Conservation (phyloP, 441 rosid genomes). For the Metrosideros polymorpha region DNA sequence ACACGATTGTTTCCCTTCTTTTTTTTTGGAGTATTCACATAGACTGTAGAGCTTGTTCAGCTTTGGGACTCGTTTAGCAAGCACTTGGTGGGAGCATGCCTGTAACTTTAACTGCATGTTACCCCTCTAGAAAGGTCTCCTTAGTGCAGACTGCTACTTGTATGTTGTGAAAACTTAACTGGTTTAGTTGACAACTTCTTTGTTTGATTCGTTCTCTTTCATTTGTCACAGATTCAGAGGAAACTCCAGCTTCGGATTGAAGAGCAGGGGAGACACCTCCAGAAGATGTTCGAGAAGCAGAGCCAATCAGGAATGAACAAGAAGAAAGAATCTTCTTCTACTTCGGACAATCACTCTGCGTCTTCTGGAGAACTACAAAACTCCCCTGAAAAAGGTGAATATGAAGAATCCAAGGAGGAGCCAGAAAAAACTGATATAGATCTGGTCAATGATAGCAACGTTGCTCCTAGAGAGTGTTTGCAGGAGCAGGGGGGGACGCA, state of each 20-base stretch:
- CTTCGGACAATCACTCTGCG: conserved; percentile 22
- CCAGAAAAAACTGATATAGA: not conserved
- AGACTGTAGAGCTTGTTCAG: not conserved
- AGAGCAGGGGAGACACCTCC: conserved; percentile 92
- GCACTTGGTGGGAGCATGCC: not conserved
- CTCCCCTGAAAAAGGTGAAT: conserved; percentile 17
- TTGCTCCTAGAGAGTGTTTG: conserved; percentile 16
- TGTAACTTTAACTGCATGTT: not conserved
- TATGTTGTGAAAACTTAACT: not conserved
- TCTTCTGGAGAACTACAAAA: conserved; percentile 20
- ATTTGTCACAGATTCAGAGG: conserved; percentile 65
- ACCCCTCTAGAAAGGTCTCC: not conserved
- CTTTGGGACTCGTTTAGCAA: not conserved
- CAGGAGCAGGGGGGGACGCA: conserved; percentile 14
- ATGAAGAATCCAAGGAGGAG: conserved; percentile 24
- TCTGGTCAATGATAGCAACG: not conserved
- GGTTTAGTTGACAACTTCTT: not conserved
- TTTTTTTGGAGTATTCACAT: not conserved
- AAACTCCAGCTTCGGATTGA: conserved; percentile 86
- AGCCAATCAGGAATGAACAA: conserved; percentile 45
- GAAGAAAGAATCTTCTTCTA: conserved; percentile 45
- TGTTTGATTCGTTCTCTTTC: not conserved
- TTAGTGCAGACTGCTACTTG: not conserved
- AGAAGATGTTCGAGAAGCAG: conserved; percentile 96
- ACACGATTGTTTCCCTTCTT: not conserved